These are phyloP conservation scores for Talaromyces borbonicus DNA, from an alignment of 495 filamentous ascomycete genomes.

Conservation along the genomic window DNA sequence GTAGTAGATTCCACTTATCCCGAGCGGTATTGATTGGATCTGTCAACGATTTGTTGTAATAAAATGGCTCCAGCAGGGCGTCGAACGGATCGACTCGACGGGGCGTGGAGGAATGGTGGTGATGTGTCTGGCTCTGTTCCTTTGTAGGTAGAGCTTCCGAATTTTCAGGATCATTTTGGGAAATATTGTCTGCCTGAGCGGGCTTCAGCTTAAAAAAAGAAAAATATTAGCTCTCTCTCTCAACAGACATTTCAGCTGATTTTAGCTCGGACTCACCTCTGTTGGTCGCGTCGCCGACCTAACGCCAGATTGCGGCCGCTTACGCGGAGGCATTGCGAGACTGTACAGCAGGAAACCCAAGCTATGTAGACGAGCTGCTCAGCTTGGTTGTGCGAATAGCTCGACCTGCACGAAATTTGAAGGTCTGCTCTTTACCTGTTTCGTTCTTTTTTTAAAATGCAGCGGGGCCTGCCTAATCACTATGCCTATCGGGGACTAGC, in stretches of 20 bases:
- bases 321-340: conserved; percentile 28
- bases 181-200: background rate
- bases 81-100: conserved; percentile 50
- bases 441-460: too few relatives aligned
- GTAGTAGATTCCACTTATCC: conserved; percentile 94
- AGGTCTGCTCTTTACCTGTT: too few relatives aligned
- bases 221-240: background rate
- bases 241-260: too few relatives aligned
- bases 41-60: conserved; percentile 85
- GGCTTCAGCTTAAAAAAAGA: background rate
- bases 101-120: conserved; percentile 17
- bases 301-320: conserved; percentile 20
- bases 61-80: conserved; percentile 87
- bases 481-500: too few relatives aligned
- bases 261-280: too few relatives aligned
- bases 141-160: conserved; percentile 9
- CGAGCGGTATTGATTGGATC: conserved; percentile 88
- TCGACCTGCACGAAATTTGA: too few relatives aligned
- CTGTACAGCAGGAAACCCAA: conserved; percentile 8
- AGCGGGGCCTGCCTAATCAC: too few relatives aligned
- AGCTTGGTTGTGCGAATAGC: too few relatives aligned
- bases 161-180: background rate
- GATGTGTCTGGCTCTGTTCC: background rate
- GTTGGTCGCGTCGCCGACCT: conserved; percentile 15
- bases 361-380: too few relatives aligned